These are phyloP conservation scores for Hevea brasiliensis DNA, from an alignment of 345 rosid species.

Conservation along the genomic window DNA sequence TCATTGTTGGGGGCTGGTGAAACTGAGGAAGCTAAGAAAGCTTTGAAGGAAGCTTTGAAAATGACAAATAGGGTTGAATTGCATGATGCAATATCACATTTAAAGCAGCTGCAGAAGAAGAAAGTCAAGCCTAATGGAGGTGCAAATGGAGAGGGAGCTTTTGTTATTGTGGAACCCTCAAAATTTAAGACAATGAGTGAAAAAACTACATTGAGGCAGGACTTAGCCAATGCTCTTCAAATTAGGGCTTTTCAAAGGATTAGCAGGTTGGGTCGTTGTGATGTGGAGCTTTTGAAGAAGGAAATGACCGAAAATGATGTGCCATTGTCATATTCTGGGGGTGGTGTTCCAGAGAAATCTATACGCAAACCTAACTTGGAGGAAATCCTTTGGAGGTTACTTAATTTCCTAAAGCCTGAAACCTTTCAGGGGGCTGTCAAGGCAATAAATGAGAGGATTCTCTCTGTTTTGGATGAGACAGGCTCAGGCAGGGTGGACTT, in stretches of 20 bases:
- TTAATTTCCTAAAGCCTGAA: constrained; percentile 75
- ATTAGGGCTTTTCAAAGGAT: constrained; percentile 82
- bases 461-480: constrained; percentile 65
- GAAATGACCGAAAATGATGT: constrained; percentile 81
- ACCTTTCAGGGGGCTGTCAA: constrained; percentile 93
- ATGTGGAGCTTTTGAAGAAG: constrained; percentile 74
- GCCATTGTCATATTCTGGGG: constrained; percentile 81
- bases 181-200: constrained; percentile 73
- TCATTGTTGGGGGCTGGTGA: constrained; percentile 92
- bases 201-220: constrained; percentile 69
- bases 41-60: constrained; percentile 90
- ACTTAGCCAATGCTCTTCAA: constrained; percentile 68
- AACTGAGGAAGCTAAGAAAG: constrained; percentile 87
- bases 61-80: constrained; percentile 91
- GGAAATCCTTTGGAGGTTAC: constrained; percentile 71
- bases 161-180: constrained; percentile 63
- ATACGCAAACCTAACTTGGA: constrained; percentile 85
- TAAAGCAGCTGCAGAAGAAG: constrained; percentile 90
- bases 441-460: constrained; percentile 85
- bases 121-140: constrained; percentile 62
- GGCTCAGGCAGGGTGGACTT: constrained; percentile 91
- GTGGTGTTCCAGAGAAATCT: constrained; percentile 80
- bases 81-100: constrained; percentile 82
- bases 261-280: constrained; percentile 74
- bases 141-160: constrained; percentile 65